phyloP scores from a whole-genome alignment of 139 green algal genomes.

The Coccomyxa sp. region DNA sequence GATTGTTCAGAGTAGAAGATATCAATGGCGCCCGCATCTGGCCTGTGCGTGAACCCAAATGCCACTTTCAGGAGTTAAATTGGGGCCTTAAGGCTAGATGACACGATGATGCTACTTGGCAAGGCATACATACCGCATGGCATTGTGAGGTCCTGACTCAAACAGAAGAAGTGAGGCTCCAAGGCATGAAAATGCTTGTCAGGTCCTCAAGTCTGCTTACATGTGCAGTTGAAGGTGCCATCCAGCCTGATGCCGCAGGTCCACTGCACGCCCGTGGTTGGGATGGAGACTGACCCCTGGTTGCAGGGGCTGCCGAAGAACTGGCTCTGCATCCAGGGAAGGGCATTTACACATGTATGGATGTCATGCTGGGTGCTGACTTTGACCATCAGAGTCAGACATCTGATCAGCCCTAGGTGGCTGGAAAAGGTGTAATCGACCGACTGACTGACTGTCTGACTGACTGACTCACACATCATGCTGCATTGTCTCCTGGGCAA shows the following conservation, averaged over 20 bases:
- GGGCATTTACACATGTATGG: not conserved
- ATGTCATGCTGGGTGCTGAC: not conserved
- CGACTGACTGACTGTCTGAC: no score
- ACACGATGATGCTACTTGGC: not conserved
- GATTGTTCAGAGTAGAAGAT: not conserved
- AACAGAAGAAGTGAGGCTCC: not conserved
- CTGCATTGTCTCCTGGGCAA: no score
- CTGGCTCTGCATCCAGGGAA: not conserved
- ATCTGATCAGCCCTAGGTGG: no score
- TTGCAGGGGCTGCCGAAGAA: not conserved
- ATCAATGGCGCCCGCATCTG: not conserved
- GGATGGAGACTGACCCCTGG: not conserved
- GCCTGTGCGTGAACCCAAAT: not conserved
- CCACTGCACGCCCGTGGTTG: not conserved
- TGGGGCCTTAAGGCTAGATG: not conserved
- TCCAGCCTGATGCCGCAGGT: not conserved
- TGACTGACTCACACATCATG: no score
- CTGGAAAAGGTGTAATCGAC: no score
- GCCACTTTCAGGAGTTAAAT: not conserved
- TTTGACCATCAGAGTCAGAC: no score
- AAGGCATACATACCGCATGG: not conserved
- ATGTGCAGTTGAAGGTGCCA: not conserved
- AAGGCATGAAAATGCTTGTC: not conserved
- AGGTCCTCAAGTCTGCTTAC: not conserved
- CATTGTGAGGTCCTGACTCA: not conserved